Evolutionary conservation across 2,329 filamentous ascomycete genomes (phyloP), one percentile per base, ranked within the genome.

Genomic region (Neofusicoccum ribis): DNA sequence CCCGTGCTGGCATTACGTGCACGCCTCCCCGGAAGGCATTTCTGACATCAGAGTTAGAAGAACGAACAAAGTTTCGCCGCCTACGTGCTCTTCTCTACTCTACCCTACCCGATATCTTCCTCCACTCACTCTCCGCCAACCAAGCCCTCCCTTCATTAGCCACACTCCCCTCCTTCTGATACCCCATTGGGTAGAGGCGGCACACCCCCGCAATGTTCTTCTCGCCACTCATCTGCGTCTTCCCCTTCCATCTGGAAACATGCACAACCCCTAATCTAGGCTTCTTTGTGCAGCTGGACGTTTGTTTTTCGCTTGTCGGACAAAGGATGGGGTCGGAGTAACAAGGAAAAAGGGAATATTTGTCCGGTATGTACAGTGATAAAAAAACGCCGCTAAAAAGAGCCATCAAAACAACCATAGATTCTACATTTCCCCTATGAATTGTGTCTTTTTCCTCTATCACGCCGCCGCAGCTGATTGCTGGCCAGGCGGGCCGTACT

Each of bases 401-500:
- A 37, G 58, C 31, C 58, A 11, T 31, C 27, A 63, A 64, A 50
- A 39, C 46, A 23, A 23, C 41, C 49, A 34, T 39, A 27, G 41
- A 17, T 54, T 54, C 61, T 47, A 54, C 61, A 31, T 36, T 36
- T 23, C 37, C 17, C 46, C 34, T 31, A 63, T 49, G 17, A 43
- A 20, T 51, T 39, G 17, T 14, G 8, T 54, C 17, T 49, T 20
- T 54, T 31, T 31, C n/a, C 37, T 37, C 41, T 36, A 15, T 49
- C 61, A 65, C 58, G 67, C 66, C 49, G 66, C 61, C 5, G 63
- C 64, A 36, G 66, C 67, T 27, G 52, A 44, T 27, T 56, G 52
- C 31, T 54, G 58, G 47, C 46, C 65, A 41, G 67, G 65, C 36
- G 74, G 73, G 23, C 80, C 80, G 66, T 82, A 81, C 1, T 68